Evolutionary conservation across 345 rosid species (phyloP), one percentile per base, ranked within the genome.

Genomic region (Citrus mangshanensis): DNA sequence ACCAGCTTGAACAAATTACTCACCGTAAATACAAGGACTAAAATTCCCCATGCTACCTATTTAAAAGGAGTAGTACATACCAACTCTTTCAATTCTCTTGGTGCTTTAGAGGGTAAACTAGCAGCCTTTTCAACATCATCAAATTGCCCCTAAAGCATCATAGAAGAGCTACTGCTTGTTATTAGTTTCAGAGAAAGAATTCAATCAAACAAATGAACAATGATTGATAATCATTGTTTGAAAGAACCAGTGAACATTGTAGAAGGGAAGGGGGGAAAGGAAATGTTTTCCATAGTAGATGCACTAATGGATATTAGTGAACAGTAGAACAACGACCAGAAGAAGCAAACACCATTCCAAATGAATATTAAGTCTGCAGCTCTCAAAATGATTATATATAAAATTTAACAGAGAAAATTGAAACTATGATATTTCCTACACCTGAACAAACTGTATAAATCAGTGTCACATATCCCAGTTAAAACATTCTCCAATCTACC

Each of bases 51-150:
- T 73, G 58, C 35, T 76, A 21, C 55, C 37, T 30, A 60, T 40
- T 42, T n/a, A 38, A 46, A 72, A 28, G 40, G 61, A 19, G 72
- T 22, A 28, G 38, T 74, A 74, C 91, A 84, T 76, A 93, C 97
- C 93, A 95, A 56, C 72, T 92, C 93, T 84, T 88, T 93, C 62
- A 40, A 51, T 82, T 92, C 93, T 88, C 91, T 90, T 34, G 91
- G 93, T 70, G 91, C 82, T 82, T 89, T 89, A 35, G 91, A 81
- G 21, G 91, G 87, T 77, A 90, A 68, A 74, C 79, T 78, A 42
- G 91, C 85, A 79, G 84, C 83, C 80, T 85, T 91, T 73, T 85
- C 80, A 79, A 88, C 87, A 80, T 93, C 97, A 86, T 95, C 93
- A 81, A 88, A 95, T 75, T 83, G 88, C 60, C 82, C 97, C 98